Evolutionary conservation across 805 yeast genomes (phyloP), one percentile per base, ranked within the genome.

Genomic region (Zygosaccharomyces bisporus): DNA sequence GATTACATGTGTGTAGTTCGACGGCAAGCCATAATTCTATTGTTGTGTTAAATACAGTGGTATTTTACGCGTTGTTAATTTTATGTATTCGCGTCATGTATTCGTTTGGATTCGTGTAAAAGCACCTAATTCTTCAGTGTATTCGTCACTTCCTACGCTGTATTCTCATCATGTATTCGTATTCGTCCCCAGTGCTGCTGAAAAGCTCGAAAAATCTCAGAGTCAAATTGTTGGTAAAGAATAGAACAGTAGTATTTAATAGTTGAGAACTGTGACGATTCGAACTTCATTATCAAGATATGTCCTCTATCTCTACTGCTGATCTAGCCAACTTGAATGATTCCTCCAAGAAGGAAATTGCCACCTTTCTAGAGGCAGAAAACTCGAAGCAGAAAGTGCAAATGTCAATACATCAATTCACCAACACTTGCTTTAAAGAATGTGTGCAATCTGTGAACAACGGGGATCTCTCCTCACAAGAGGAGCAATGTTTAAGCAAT

Each of bases 361-460:
- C 80, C 56, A 73, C 75, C 45, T 89, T 87, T 70, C 71, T 89
- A 39, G 95, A 88, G 61, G 69, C 83, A 10, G 96, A 90, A 68
- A 83, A 84, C 61, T 77, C 93, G 51, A 87, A 86, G 70, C 81
- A 91, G 44, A 87, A 88, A 68, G 86, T 90, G 23, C 96, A 88
- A 65, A 75, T 77, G 70, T 80, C 95, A 25, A 85, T 90, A 49
- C 96, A 90, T 64, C 79, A 75, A 58, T 88, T 87, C 76, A 89
- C 96, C 20, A 90, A 88, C 61, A 74, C 83, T 73, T 90, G 98
- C 64, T 90, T 88, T 75, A 86, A 83, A 63, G 85, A 86, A 68
- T 90, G 98, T 66, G 76, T 88, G 41, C 69, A 66, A 16, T 48
- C 68, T 4, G 63, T 77, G 40, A 67, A 71, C 39, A 66, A 70